Percentiles rank a stretch among this genome's conserved stretches.
Evolutionary conservation across 2,329 filamentous ascomycete species (phyloP).

Genomic region (Ophiostoma quercus): DNA sequence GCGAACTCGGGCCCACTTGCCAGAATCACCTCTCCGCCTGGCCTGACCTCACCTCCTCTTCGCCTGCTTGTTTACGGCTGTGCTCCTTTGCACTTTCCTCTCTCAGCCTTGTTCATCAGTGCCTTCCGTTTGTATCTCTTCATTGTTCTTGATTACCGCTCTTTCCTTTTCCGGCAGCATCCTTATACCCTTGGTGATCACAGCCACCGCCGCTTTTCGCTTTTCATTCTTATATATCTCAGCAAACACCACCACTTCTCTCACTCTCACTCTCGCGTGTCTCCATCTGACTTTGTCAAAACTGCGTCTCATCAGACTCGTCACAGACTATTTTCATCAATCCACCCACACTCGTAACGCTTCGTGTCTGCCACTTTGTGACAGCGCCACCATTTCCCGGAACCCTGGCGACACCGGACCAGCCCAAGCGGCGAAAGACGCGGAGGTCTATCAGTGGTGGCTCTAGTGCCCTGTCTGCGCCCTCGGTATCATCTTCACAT

Average conservation of each 20-base stretch:
- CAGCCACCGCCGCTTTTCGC: neutral
- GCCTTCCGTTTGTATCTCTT: neutral
- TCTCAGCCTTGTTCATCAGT: neutral
- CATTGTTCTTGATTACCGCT: neutral
- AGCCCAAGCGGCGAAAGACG: conserved; percentile 18
- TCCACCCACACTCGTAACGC: neutral
- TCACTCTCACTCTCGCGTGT: neutral
- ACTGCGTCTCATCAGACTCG: neutral
- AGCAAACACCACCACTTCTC: neutral
- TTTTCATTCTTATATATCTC: neutral
- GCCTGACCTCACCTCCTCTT: neutral
- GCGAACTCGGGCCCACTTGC: neutral
- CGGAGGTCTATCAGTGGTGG: neutral
- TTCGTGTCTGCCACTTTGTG: neutral
- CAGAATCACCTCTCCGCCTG: neutral
- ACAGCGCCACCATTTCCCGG: neutral
- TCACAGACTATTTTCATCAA: neutral
- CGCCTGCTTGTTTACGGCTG: neutral
- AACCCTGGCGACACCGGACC: conserved; percentile 7
- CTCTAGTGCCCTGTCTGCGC: neutral
- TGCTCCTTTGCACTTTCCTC: neutral
- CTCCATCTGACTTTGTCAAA: neutral
- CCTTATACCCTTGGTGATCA: neutral
- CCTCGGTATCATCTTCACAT: neutral
- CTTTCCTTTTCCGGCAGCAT: neutral